phyloP scores from a whole-genome alignment of 1,284 basidiomycete genomes.

The Blastosporella zonata region DNA sequence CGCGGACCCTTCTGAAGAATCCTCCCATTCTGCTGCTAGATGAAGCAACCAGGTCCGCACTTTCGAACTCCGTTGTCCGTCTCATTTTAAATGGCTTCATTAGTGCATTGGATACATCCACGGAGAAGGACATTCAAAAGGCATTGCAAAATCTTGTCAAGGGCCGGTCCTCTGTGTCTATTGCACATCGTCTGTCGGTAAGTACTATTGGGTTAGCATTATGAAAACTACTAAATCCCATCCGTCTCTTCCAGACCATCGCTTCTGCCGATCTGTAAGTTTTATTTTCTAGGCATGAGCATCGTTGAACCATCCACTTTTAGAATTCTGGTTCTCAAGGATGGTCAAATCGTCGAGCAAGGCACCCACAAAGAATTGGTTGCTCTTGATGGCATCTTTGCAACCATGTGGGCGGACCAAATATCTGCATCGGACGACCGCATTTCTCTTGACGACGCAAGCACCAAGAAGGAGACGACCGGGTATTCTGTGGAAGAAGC shows the following conservation, averaged over 20 bases:
- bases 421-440: constrained; percentile 55
- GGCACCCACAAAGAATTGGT: constrained; percentile 75
- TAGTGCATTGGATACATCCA: constrained; percentile 79
- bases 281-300: not conserved
- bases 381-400: constrained; percentile 66
- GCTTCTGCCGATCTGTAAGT: constrained; percentile 71
- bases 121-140: constrained; percentile 83
- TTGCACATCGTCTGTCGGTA: constrained; percentile 78
- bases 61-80: no score
- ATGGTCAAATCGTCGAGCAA: constrained; percentile 78
- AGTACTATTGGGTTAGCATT: constrained; percentile 30
- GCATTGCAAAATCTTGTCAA: constrained; percentile 71
- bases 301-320: constrained; percentile 11
- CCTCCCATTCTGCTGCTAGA: constrained; percentile 83
- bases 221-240: constrained; percentile 14
- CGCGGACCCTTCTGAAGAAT: constrained; percentile 82
- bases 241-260: constrained; percentile 60
- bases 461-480: constrained; percentile 38
- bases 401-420: constrained; percentile 81
- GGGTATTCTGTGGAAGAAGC: constrained; percentile 37
- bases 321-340: constrained; percentile 80
- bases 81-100: constrained; percentile 8
- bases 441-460: constrained; percentile 31
- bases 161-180: constrained; percentile 73
- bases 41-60: constrained; percentile 78